phyloP scores from a whole-genome alignment of 331 rosid species.

The Acacia concinna region DNA sequence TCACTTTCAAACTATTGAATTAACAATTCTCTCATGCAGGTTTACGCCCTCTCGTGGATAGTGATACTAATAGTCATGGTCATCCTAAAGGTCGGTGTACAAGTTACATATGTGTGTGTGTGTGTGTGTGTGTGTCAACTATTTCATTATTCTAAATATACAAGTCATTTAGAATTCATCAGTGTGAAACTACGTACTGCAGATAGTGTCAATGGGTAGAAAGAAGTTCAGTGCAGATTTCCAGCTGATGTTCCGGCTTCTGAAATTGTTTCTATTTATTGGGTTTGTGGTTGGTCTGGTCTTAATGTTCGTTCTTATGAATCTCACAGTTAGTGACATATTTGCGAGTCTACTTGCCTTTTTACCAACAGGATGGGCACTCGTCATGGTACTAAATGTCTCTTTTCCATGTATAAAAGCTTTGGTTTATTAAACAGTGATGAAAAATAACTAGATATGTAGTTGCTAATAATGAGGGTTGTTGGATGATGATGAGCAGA shows the following conservation, averaged over 20 bases:
- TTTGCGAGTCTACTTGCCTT: constrained; percentile 83
- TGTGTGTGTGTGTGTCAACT: not conserved
- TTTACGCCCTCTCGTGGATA: constrained; percentile 88
- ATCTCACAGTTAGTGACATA: constrained; percentile 74
- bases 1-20: constrained; percentile 20
- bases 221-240: constrained; percentile 92
- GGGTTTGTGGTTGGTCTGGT: constrained; percentile 56
- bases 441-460: not conserved
- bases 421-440: not conserved
- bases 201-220: constrained; percentile 95
- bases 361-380: constrained; percentile 94
- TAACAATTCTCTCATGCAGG: constrained; percentile 48
- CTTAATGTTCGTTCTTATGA: constrained; percentile 63
- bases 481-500: constrained; percentile 46
- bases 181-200: constrained; percentile 23
- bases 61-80: constrained; percentile 84
- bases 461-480: constrained; percentile 1
- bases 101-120: not conserved
- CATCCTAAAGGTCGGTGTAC: constrained; percentile 70
- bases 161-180: not conserved
- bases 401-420: not conserved
- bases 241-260: constrained; percentile 94
- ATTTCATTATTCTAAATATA: constrained; percentile 24
- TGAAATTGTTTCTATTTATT: constrained; percentile 73
- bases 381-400: constrained; percentile 61